These are phyloP conservation scores for Bretschneidera sinensis DNA, from an alignment of 345 rosid species.

Conservation along the genomic window DNA sequence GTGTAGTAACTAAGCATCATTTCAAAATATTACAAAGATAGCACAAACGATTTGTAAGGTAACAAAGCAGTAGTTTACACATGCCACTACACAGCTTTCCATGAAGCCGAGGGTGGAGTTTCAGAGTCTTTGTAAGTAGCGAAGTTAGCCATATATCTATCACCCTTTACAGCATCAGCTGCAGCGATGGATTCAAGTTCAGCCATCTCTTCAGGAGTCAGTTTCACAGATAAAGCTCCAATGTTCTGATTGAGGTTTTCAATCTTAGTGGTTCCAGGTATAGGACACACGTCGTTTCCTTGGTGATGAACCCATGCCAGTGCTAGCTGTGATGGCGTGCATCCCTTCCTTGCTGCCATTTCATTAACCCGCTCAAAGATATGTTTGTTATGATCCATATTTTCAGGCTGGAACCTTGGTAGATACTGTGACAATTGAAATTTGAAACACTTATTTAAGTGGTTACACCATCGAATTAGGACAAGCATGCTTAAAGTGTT, in stretches of 20 bases:
- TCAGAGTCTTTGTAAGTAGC: conserved; percentile 31
- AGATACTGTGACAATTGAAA: conserved; percentile 26
- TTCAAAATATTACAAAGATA: too few species aligned
- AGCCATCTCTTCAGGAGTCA: conserved; percentile 50
- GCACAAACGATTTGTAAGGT: too few species aligned
- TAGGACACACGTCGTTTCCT: conserved; percentile 60
- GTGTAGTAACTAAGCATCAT: too few species aligned
- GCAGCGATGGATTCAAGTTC: conserved; percentile 48
- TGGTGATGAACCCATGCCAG: conserved; percentile 71
- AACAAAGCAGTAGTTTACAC: too few species aligned
- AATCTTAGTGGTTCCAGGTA: conserved; percentile 59
- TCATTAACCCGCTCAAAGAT: conserved; percentile 39
- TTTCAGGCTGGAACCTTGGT: conserved; percentile 63
- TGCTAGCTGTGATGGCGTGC: conserved; percentile 67
- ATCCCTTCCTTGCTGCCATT: conserved; percentile 43
- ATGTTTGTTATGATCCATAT: conserved; percentile 39
- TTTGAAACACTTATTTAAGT: too few species aligned
- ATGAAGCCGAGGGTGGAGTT: conserved; percentile 55
- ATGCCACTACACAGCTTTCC: conserved; percentile 35
- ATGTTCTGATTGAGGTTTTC: conserved; percentile 56
- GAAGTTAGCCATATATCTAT: conserved; percentile 12
- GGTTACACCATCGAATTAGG: too few species aligned
- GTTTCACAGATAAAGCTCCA: conserved; percentile 52
- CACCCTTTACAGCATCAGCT: conserved; percentile 37
- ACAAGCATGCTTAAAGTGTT: too few species aligned